Base-by-base conservation (phyloP, 768 basidiomycete species). In the Auricularia sp. region DNA sequence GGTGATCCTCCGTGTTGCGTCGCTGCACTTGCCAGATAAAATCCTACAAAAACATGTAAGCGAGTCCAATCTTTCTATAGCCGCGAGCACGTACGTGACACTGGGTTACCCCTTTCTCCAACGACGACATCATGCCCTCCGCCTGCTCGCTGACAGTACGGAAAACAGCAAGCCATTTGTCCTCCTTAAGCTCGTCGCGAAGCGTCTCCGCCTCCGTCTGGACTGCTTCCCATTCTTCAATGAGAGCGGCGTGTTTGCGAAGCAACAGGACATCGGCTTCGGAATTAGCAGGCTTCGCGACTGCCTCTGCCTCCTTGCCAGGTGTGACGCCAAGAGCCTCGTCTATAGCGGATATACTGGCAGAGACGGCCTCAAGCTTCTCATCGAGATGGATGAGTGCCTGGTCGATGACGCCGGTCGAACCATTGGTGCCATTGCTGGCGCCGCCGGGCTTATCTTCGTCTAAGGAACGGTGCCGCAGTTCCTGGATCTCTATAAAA, bases 91-190 rank as follows among this genome's bases (percentile, higher is more conserved):
- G 67, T 70, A 92, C 93, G 79, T 91, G 89, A 78, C 93, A 95
- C 68, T 90, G 85, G 70, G 86, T 87, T 54, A 96, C 86, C 8
- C 91, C 93, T 74, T 96, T 98, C 77, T 98, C 92, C 68, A 99
- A 77, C 71, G 91, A 91, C 35, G 85, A 85, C 93, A 98, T 96
- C 96, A 98, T 97, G 33, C 92, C 93, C 72, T 94, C 92, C 53
- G 96, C 95, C 74, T 98, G 95, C 71, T 94, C 89, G 53, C 92
- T 87, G 64, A 93, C 91, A 4, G 91, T 95, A 68, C 94, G 84
- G 76, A 98, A 98, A 23, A 98, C 91, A 11, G 89, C 90, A 70
- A 98, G 81, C 92, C 93, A 97, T 70, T 95, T 95, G 76, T 98
- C 96, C 75, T 98, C 96, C 76, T 91, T 94, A 67, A 98, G 79